Conservation (phyloP, 169 alveolate species). For the Plasmodium gallinaceum region DNA sequence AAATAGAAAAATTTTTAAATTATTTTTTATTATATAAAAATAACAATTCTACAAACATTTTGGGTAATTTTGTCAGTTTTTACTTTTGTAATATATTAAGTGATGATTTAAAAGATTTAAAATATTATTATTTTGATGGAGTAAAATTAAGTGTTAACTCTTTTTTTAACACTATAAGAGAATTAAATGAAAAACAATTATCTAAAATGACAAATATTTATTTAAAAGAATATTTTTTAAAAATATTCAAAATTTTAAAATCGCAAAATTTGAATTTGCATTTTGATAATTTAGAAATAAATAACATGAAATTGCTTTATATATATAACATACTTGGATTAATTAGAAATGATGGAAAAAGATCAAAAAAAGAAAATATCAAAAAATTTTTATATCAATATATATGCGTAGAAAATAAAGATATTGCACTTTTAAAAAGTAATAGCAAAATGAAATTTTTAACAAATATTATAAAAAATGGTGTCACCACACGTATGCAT, state of each 20-base stretch:
- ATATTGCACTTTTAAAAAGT: constrained; percentile 37
- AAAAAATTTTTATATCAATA: constrained; percentile 76
- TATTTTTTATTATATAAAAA: constrained; percentile 62
- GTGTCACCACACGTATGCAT: constrained; percentile 73
- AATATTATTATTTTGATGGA: constrained; percentile 64
- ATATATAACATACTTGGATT: constrained; percentile 68
- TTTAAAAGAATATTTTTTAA: constrained; percentile 74
- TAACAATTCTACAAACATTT: constrained; percentile 21
- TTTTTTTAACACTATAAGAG: constrained; percentile 47
- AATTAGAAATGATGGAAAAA: constrained; percentile 71
- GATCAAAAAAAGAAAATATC: constrained; percentile 62
- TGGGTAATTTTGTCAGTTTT: constrained; percentile 69
- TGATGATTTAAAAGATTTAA: constrained; percentile 65
- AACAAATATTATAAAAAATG: constrained; percentile 72
- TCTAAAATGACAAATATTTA: constrained; percentile 70
- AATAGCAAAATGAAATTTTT: constrained; percentile 60
- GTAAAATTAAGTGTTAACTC: constrained; percentile 64
- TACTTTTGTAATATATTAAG: constrained; percentile 73
- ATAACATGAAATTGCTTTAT: constrained; percentile 33
- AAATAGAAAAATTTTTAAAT: constrained; percentile 62
- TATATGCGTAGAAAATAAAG: constrained; percentile 71
- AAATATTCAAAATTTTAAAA: constrained; percentile 72
- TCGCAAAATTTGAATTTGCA: constrained; percentile 44
- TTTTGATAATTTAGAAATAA: constrained; percentile 66
- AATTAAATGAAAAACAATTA: constrained; percentile 64